These are phyloP conservation scores for Tubosaeta sp. DNA, from an alignment of 768 basidiomycete genomes.

Conservation along the genomic window DNA sequence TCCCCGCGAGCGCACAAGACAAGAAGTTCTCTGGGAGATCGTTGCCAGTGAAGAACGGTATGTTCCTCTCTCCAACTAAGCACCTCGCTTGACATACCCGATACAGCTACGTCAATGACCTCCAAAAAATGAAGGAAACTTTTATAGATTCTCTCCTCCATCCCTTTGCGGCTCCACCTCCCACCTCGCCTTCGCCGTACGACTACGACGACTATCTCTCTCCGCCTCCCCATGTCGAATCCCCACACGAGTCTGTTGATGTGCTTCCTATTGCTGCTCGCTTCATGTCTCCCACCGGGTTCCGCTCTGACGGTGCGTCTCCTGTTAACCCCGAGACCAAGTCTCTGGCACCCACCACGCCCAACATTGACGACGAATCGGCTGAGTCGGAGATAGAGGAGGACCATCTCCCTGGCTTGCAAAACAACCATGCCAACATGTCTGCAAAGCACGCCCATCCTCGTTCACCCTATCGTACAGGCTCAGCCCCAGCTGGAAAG, in stretches of 20 bases:
- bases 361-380: slow-evolving; percentile 71
- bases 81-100: slow-evolving; percentile 10
- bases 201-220: slow-evolving; percentile 63
- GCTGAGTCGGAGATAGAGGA: slow-evolving; percentile 69
- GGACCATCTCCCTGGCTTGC: slow-evolving; percentile 39
- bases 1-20: slow-evolving; percentile 90
- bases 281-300: slow-evolving; percentile 70
- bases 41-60: slow-evolving; percentile 94
- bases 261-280: slow-evolving; percentile 84
- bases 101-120: slow-evolving; percentile 84
- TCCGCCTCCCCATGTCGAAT: slow-evolving; percentile 44
- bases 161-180: slow-evolving; percentile 50
- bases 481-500: slow-evolving; percentile 38
- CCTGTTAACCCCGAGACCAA: slow-evolving; percentile 42
- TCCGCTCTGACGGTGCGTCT: slow-evolving; percentile 45
- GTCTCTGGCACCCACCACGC: slow-evolving; percentile 43
- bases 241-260: slow-evolving; percentile 67
- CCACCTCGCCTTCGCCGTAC: slow-evolving; percentile 48
- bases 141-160: slow-evolving; percentile 90
- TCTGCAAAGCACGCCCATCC: slow-evolving; percentile 62
- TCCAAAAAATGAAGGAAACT: slow-evolving; percentile 88
- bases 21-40: slow-evolving; percentile 96
- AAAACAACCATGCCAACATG: slow-evolving; percentile 19
- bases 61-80: slow-evolving; percentile 22
- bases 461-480: slow-evolving; percentile 69